Base-by-base conservation (phyloP, 2,329 filamentous ascomycete species). In the Apiospora saccharicola region DNA sequence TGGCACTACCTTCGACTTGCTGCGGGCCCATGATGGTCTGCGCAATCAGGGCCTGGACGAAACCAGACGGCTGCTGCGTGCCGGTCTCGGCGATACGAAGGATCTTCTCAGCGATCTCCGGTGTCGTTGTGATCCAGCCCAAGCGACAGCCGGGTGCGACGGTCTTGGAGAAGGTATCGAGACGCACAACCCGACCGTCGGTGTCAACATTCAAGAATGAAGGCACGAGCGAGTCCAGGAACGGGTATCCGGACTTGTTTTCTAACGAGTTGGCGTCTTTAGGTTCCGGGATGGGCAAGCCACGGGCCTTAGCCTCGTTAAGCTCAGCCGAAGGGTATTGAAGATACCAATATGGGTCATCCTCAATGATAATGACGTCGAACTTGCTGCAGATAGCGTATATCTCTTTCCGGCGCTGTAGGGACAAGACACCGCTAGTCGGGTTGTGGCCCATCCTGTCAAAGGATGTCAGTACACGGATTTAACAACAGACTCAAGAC, bases 261-360 rank as follows among this genome's bases (percentile, higher is more conserved):
- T 76, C 76, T 71, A 75, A 76, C 71, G 72, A 74, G 75, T 75
- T 77, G 71, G 74, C 76, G 47, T 73, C 80, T 78, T 77, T 83
- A 79, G 72, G 77, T 73, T 72, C 77, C 67, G 80, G 80, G 71
- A 76, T 77, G 67, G 78, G 82, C 47, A 80, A 75, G 70, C 81
- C 80, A 51, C 86, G 82, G 24, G 87, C 85, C 78, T 86, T 85
- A 76, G 89, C 85, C 79, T 90, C 85, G 68, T 83, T 82, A 37
- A 79, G 67, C 70, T 85, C 88, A 0, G 93, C 91, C 0, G 93
- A 93, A 0, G 94, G 94, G 82, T 90, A 98, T 81, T 98, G 96
- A 12, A 98, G 87, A 81, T 96, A 96, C 94, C 94, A 98, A 85
- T 98, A 98, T 7, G 96, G 96, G 74, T 98, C 95, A 78, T 98